These are phyloP conservation scores for Ustilago loliicola DNA, from an alignment of 1,284 basidiomycete species.

Conservation along the genomic window DNA sequence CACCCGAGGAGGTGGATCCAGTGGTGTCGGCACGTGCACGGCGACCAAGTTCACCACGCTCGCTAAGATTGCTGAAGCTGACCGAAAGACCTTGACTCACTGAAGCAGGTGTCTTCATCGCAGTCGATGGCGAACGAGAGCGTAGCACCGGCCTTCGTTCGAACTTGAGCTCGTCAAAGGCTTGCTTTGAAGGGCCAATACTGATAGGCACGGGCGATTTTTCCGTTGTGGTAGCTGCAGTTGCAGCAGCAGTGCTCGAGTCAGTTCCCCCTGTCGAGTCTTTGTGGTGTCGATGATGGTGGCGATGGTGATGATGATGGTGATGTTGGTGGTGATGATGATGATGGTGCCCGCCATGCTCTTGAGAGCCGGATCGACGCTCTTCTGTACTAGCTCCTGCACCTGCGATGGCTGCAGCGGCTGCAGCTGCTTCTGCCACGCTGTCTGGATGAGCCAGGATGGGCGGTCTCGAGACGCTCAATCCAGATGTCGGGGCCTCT, in stretches of 20 bases:
- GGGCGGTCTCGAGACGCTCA: slow-evolving; percentile 27
- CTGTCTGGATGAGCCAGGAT: slow-evolving; percentile 30
- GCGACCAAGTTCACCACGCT: slow-evolving; percentile 17
- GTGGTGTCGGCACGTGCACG: slow-evolving; percentile 44
- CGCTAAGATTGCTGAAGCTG: slow-evolving; percentile 45
- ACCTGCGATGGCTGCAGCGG: slow-evolving; percentile 26
- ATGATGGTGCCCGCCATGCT: slow-evolving; percentile 19
- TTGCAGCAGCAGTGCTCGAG: background rate
- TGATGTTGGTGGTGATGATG: slow-evolving; percentile 34
- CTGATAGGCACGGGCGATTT: slow-evolving; percentile 22
- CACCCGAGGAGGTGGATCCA: slow-evolving; percentile 20
- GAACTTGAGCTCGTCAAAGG: slow-evolving; percentile 51
- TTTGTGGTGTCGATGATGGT: slow-evolving; percentile 25
- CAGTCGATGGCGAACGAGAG: slow-evolving; percentile 56
- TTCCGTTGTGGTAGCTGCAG: background rate
- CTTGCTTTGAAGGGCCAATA: background rate
- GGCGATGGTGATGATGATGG: slow-evolving; percentile 31
- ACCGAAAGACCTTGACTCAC: slow-evolving; percentile 29
- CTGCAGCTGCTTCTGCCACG: slow-evolving; percentile 27
- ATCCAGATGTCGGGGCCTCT: slow-evolving; percentile 13
- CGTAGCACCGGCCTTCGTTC: slow-evolving; percentile 58
- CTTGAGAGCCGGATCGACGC: background rate
- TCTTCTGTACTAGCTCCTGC: slow-evolving; percentile 5
- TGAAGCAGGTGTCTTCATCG: slow-evolving; percentile 11
- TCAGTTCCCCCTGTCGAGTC: slow-evolving; percentile 9